Conservation (phyloP, 176 grass and related monocot species). For the Bothriochloa decipiens region DNA sequence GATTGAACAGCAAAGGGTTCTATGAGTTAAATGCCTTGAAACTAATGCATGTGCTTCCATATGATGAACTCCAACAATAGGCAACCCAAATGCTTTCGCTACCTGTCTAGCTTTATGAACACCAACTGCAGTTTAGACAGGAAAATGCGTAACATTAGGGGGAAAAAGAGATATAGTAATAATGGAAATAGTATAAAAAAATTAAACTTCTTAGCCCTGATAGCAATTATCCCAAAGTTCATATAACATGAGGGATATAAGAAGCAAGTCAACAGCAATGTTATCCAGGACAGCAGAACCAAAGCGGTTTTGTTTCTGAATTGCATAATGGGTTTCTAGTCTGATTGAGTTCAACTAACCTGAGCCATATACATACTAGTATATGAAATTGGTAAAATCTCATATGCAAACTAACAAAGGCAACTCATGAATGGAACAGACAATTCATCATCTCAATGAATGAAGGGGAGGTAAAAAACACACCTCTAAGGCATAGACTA, state of each 20-base stretch:
- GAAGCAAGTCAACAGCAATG: neutral
- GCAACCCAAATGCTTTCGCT: slow-evolving; percentile 72
- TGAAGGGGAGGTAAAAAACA: neutral
- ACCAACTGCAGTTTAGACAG: slow-evolving; percentile 71
- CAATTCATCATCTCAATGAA: slow-evolving; percentile 8
- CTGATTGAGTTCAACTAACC: slow-evolving; percentile 9
- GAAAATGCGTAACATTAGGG: slow-evolving; percentile 3
- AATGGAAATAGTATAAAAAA: neutral
- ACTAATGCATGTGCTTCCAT: slow-evolving; percentile 97
- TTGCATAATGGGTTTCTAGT: neutral
- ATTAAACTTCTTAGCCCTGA: neutral
- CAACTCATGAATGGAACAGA: neutral
- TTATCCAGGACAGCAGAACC: neutral
- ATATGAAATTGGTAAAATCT: neutral
- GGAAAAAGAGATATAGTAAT: neutral
- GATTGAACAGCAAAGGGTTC: slow-evolving; percentile 9
- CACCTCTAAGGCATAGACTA: slow-evolving; percentile 94
- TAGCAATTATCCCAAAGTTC: slow-evolving; percentile 19
- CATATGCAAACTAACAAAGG: neutral
- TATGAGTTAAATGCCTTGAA: slow-evolving; percentile 75
- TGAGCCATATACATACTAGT: neutral
- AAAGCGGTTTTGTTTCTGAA: slow-evolving; percentile 4
- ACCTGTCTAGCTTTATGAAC: slow-evolving; percentile 85
- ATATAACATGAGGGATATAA: slow-evolving; percentile 26
- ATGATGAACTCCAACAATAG: slow-evolving; percentile 90